Base-by-base conservation (phyloP, 2,329 filamentous ascomycete genomes). In the Aschersonia sp. region DNA sequence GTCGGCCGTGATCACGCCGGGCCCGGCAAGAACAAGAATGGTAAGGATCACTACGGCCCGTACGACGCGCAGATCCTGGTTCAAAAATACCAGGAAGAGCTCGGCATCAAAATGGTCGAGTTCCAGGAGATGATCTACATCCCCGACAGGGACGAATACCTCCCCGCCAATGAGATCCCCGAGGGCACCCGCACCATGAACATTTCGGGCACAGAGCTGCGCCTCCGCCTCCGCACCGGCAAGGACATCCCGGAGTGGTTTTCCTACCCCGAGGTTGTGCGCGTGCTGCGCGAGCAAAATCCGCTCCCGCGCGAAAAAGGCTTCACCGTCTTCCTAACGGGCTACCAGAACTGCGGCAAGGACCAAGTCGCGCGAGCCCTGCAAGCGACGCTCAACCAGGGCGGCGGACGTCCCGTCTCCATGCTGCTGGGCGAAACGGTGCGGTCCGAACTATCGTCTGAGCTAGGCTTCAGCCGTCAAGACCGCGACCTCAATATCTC, bases 71-170 rank as follows among this genome's bases (percentile, higher is more conserved):
- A 98, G 74, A 77, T 91, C 61, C 87, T 89, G 30, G 89, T 98
- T 51, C 89, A 96, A 77, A 88, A 95, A 75, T 94, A 96, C 80
- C 84, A 82, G 63, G 81, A 88, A 56, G 92, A 98, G 78, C 85
- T 98, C 52, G 92, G 91, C 60, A 98, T 98, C 63, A 88, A 96
- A 73, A 92, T 98, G 62, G 92, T 98, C 55, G 89, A 92, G 57
- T 98, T 98, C 84, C 91, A 97, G 75, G 89, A 94, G 80, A 95
- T 98, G 84, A 97, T 94, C 54, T 98, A 97, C 72, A 84, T 97
- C 51, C 92, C 92, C 57, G 92, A 97, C 70, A 83, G 80, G 63
- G 92, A 98, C 67, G 92, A 97, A 76, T 98, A 98, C 76, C 81
- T 80, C 59, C 92, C 92, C 49, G 80, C 89, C 67, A 87, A 98